Evolutionary conservation across 1,139 yeast species (phyloP).

Genomic region (Lodderomyces margitis): DNA sequence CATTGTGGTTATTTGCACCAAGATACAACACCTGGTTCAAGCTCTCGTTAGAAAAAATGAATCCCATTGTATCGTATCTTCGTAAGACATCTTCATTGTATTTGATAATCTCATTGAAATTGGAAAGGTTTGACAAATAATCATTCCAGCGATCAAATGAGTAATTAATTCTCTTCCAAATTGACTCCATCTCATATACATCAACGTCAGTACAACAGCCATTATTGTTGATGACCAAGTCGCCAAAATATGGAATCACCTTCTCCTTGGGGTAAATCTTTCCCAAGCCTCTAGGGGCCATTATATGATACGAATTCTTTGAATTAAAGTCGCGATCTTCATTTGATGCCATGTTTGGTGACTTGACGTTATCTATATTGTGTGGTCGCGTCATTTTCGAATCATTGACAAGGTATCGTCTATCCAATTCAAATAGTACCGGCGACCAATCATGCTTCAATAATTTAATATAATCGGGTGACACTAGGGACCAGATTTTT

Average conservation of each 20-base stretch:
- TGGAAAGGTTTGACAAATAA: slow-evolving; percentile 45
- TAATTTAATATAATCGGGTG: slow-evolving; percentile 56
- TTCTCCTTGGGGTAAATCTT: slow-evolving; percentile 70
- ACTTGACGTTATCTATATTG: slow-evolving; percentile 7
- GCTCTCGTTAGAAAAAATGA: slow-evolving; percentile 46
- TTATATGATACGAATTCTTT: slow-evolving; percentile 61
- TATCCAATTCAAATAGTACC: slow-evolving; percentile 82
- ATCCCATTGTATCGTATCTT: slow-evolving; percentile 46
- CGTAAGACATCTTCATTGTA: slow-evolving; percentile 45
- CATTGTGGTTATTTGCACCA: slow-evolving; percentile 36
- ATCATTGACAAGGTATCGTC: slow-evolving; percentile 60
- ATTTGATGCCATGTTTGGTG: slow-evolving; percentile 9
- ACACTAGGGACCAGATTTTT: slow-evolving; percentile 74
- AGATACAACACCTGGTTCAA: slow-evolving; percentile 45
- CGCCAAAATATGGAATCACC: slow-evolving; percentile 92
- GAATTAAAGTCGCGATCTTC: slow-evolving; percentile 16
- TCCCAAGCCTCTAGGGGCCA: slow-evolving; percentile 90
- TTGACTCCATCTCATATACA: slow-evolving; percentile 59
- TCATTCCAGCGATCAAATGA: slow-evolving; percentile 84
- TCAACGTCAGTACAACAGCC: slow-evolving; percentile 26
- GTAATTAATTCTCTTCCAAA: slow-evolving; percentile 66
- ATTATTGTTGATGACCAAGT: slow-evolving; percentile 46
- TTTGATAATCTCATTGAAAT: slow-evolving; percentile 38
- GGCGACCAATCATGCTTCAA: slow-evolving; percentile 91
- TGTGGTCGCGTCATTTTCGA: slow-evolving; percentile 14